Evolutionary conservation across 106 monocot genomes (phyloP), one percentile per base, ranked within the genome.

Genomic region (Dendrobium chrysotoxum): DNA sequence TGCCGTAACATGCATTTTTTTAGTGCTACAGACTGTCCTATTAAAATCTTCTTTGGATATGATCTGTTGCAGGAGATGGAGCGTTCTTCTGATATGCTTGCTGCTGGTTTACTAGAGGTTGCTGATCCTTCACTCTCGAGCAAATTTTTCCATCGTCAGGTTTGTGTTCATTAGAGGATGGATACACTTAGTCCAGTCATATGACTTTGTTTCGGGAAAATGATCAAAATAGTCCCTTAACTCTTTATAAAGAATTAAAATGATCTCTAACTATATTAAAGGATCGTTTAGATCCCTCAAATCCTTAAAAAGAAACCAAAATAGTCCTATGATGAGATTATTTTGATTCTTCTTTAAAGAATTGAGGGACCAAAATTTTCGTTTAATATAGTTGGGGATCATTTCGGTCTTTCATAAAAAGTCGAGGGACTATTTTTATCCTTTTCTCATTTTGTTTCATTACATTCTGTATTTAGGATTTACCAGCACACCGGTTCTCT

Each of bases 81-180:
- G 77, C 92, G 95, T 6, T 98, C 98, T 81, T 92, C 95, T 84
- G 98, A 98, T 85, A 86, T 98, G 58, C 92, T 98, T 77, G 95
- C 95, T 53, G 95, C 95, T 87, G 98, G 98, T 78, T 88, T 98
- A 82, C 89, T 98, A 66, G 98, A 98, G 79, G 91, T 92, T 80
- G 82, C 98, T 65, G 92, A 98, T 88, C 98, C 98, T 77, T 92
- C 92, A 61, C 83, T 91, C 28, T 89, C 95, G 66, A 90, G 86
- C 87, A 93, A 90, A 88, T 98, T 85, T 82, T 98, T 88, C 79
- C 85, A 91, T 66, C 90, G 88, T 38, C 95, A 98, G 98, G 98
- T 98, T 78, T 82, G 87, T 45, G 21, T 67, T 46, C 53, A 50
- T 66, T 50, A 17, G 35, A 38, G 35, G 70, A 35, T 13, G 70